Base-by-base conservation (phyloP, 2,329 filamentous ascomycete genomes). In the Penicillium sp. region DNA sequence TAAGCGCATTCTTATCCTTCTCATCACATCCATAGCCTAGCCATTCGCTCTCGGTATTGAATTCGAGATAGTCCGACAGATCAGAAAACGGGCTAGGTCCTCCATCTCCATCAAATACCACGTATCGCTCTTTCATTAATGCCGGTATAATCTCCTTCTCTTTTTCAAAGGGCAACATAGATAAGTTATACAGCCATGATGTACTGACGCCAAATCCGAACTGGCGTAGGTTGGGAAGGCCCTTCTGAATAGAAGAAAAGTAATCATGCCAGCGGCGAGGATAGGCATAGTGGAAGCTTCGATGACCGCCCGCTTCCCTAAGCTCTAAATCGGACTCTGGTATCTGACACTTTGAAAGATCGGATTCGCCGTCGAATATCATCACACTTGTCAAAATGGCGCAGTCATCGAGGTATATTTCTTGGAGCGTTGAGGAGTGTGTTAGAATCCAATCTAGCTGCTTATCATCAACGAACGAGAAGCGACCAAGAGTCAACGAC, bases 371-470 rank as follows among this genome's bases (percentile, higher is more conserved):
- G 8, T 37, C 18, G 15, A 5, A 12, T 5, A 37, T 9, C 4
- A 3, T 20, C 18, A 56, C 48, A 28, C 53, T 50, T 28, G 32
- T 53, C 20, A 64, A 35, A 20, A 75, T 73, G 0, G 68, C 63
- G 45, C 75, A 78, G 46, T 74, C 62, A 37, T 77, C 74, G 0
- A 79, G 61, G 10, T 73, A 68, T 0, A 79, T 56, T 35, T 72
- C 66, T 12, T 69, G 53, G 0, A 79, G 61, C 0, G 73, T 74
- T 0, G 50, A 10, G 4, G 57, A 64, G 3, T 78, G 63, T 0
- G 66, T 67, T 0, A 72, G 49, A 3, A 79, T 69, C 75, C 75
- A 79, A 8, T 73, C 70, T 0, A 77, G 56, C 46, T 79, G 75
- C 64, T 69, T 72, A 18, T 76, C 68, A 29, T 76, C 67, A 4